These are phyloP conservation scores for Gaeumannomyces tritici DNA, from an alignment of 2,329 filamentous ascomycete species.

Conservation along the genomic window DNA sequence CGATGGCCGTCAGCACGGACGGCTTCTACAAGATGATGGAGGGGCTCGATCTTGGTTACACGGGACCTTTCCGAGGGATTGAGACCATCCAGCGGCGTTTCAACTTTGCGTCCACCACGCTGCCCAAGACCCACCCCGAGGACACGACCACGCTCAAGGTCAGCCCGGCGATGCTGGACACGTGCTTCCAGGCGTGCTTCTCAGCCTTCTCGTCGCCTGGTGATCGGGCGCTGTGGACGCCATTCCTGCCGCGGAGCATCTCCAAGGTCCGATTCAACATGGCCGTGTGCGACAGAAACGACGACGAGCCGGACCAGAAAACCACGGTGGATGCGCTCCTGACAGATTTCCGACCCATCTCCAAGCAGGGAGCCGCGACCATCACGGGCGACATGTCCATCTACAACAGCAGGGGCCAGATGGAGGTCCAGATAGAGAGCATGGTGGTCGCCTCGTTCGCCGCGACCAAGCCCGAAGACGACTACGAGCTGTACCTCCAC, in stretches of 20 bases:
- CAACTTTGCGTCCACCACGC: slow-evolving; percentile 21
- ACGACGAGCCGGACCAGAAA: slow-evolving; percentile 3
- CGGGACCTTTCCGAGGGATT: slow-evolving; percentile 26
- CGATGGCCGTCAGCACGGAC: slow-evolving; percentile 17
- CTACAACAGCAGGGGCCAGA: slow-evolving; percentile 18
- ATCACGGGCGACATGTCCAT: slow-evolving; percentile 27
- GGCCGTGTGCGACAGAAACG: slow-evolving; percentile 12
- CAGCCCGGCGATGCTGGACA: slow-evolving; percentile 31
- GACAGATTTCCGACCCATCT: slow-evolving; percentile 15
- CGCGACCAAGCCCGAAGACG: slow-evolving; percentile 17
- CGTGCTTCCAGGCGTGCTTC: slow-evolving; percentile 31
- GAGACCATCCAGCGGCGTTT: slow-evolving; percentile 22
- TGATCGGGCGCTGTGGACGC: slow-evolving; percentile 31
- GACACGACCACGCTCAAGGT: slow-evolving; percentile 25
- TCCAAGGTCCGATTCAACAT: slow-evolving; percentile 26
- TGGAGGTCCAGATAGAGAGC: slow-evolving; percentile 22
- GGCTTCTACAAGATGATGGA: slow-evolving; percentile 32
- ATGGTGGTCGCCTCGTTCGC: slow-evolving; percentile 22
- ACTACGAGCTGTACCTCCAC: slow-evolving; percentile 25
- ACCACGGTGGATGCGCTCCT: slow-evolving; percentile 21
- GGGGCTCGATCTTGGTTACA: slow-evolving; percentile 25
- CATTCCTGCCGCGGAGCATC: slow-evolving; percentile 28
- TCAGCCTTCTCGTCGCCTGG: slow-evolving; percentile 28
- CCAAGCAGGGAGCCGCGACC: slow-evolving; percentile 13
- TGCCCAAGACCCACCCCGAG: slow-evolving; percentile 20